Conservation (phyloP, 441 rosid species). For the Flueggea neowawraea region DNA sequence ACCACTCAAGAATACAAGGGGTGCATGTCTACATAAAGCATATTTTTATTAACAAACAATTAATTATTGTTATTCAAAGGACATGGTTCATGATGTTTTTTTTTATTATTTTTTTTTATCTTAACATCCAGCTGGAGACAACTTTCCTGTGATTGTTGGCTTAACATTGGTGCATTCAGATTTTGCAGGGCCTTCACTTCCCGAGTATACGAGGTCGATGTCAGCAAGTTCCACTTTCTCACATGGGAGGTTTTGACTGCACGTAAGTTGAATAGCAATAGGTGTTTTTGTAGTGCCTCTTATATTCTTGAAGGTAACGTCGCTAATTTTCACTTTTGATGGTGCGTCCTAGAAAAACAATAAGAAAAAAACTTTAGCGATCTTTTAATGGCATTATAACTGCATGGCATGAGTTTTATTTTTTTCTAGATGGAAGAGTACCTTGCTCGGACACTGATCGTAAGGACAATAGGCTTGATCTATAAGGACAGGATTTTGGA, state of each 20-base stretch:
- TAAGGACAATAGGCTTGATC: too few relatives aligned
- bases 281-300: conserved; percentile 31
- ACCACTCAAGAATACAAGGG: too few relatives aligned
- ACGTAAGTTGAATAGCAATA: conserved; percentile 22
- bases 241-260: conserved; percentile 38
- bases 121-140: not conserved
- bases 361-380: not conserved
- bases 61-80: too few relatives aligned
- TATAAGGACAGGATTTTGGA: too few relatives aligned
- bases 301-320: conserved; percentile 31
- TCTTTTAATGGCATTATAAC: too few relatives aligned
- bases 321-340: conserved; percentile 31
- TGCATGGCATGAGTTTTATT: too few relatives aligned
- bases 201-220: conserved; percentile 30
- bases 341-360: conserved; percentile 18
- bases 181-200: conserved; percentile 23
- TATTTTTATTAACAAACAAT: too few relatives aligned
- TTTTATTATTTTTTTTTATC: too few relatives aligned
- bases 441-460: too few relatives aligned
- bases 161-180: conserved; percentile 19
- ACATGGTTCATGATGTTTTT: too few relatives aligned
- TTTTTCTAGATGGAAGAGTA: too few relatives aligned
- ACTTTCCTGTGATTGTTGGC: conserved; percentile 12
- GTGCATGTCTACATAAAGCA: too few relatives aligned
- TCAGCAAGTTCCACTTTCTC: conserved; percentile 26